Base-by-base conservation (phyloP, 2,329 filamentous ascomycete genomes). In the Aaosphaeria arxii region DNA sequence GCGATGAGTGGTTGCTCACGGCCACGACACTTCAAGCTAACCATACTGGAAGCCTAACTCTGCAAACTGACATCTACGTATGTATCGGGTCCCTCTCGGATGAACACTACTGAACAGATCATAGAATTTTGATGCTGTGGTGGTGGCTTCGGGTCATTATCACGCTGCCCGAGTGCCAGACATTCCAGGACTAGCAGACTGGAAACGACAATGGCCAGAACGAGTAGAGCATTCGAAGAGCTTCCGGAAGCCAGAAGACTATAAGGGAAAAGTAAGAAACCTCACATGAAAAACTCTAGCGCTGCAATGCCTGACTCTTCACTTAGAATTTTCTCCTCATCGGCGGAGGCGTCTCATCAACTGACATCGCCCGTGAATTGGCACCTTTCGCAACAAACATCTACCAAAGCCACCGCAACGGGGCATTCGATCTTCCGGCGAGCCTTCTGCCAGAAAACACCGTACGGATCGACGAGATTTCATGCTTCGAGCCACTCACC, bases 401-500 rank as follows among this genome's bases (percentile, higher is more conserved):
- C 6, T 79, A 75, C 51, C 79, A 81, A 55, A 84, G 80, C 52
- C 81, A 82, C 1, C 74, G 85, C 28, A 77, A 79, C 29, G 84
- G 85, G 3, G 67, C 71, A 0, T 86, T 83, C 48, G 85, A 88
- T 59, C 63, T 85, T 0, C 76, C 81, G 0, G 65, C 73, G 0
- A 71, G 61, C 1, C 58, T 84, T 13, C 70, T 88, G 0, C 84
- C 85, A 0, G 62, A 71, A 0, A 80, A 77, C 7, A 77, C 74
- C 0, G 68, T 74, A 1, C 73, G 83, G 7, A 70, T 88, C 0
- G 74, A 74, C 0, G 78, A 79, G 9, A 72, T 86, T 1, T 62
- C 67, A 0, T 67, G 69, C 0, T 86, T 81, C 46, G 65, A 76
- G 28, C 47, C 47, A 1, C 40, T 51, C 17, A 49, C 28, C 4